These are phyloP conservation scores for Penstemon barbatus DNA, from an alignment of 257 asterid genomes.

Conservation along the genomic window DNA sequence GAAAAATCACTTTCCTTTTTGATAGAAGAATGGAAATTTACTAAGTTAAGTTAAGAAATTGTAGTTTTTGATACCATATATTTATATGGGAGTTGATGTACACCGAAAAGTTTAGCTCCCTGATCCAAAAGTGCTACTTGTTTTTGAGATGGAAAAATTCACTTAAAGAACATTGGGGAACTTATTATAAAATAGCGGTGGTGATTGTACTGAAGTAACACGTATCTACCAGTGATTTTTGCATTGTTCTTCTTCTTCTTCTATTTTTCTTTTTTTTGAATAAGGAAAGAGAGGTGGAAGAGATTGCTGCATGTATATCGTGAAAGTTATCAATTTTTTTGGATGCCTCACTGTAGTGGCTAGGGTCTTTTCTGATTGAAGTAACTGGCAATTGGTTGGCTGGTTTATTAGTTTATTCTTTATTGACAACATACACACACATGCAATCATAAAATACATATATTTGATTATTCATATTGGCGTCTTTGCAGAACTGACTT, in stretches of 20 bases:
- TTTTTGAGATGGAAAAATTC: slow-evolving; percentile 1
- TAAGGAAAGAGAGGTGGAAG: neutral
- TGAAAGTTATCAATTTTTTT: neutral
- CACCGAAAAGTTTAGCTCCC: neutral
- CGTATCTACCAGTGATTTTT: neutral
- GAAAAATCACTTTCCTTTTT: neutral
- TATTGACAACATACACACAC: neutral
- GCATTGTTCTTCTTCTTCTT: neutral
- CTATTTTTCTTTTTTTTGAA: neutral
- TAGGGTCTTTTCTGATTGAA: slow-evolving; percentile 9
- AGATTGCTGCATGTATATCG: neutral
- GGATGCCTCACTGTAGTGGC: neutral
- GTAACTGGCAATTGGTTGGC: slow-evolving; percentile 1
- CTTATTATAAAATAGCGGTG: no score
- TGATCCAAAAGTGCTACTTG: neutral
- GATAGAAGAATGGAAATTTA: neutral
- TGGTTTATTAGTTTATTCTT: slow-evolving; percentile 10
- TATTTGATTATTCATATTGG: slow-evolving; percentile 11
- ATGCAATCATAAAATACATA: neutral
- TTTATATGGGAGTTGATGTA: slow-evolving; percentile 13
- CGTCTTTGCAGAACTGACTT: slow-evolving; percentile 19
- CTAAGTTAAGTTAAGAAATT: neutral
- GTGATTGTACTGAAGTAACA: neutral
- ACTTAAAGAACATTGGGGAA: neutral
- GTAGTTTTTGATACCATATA: neutral